Evolutionary conservation across 75 land plant species (phyloP), one percentile per base, ranked within the genome.

Genomic region (Pinus albicaulis): DNA sequence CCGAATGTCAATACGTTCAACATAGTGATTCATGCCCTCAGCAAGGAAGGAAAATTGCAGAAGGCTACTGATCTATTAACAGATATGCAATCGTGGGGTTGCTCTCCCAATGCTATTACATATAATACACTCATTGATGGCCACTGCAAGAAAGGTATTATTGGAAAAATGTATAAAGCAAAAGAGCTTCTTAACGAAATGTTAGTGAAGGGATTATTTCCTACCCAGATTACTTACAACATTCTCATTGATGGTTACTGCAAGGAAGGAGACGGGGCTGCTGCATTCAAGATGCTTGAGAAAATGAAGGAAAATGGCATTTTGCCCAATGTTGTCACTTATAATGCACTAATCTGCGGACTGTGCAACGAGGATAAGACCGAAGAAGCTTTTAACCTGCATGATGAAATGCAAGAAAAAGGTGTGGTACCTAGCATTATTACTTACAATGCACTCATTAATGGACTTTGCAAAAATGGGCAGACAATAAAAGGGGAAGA

Each of bases 71-170:
- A 86, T 63, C 34, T 88, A 57, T 41, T 90, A 8, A 74, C 89
- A 74, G 95, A 92, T 59, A 91, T 92, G 89, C 81, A 82, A 62
- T 65, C 75, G 1, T 80, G 71, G 78, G 91, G 83, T 12, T 60
- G 87, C 70, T 70, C 59, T 16, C 93, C 95, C 4, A 75, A 79
- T 26, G 78, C 75, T 20, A 73, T 89, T 52, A 85, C 94, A 0
- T 93, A 80, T 77, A 93, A 91, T 72, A 84, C 82, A 3, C 85
- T 92, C 17, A 92, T 92, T 59, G 77, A 81, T 71, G 91, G 91
- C 8, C 81, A 86, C 38, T 86, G 89, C 77, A 92, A 87, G 79
- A 80, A 25, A 71, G 88, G 88, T 28, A n/a, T 53, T 48, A 76
- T 63, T 28, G 89, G 82, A 25, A 88, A 81, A 73, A 76, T 90